Conservation (phyloP, 371 early-diverging fungal species). For the Rhizomucor miehei region DNA sequence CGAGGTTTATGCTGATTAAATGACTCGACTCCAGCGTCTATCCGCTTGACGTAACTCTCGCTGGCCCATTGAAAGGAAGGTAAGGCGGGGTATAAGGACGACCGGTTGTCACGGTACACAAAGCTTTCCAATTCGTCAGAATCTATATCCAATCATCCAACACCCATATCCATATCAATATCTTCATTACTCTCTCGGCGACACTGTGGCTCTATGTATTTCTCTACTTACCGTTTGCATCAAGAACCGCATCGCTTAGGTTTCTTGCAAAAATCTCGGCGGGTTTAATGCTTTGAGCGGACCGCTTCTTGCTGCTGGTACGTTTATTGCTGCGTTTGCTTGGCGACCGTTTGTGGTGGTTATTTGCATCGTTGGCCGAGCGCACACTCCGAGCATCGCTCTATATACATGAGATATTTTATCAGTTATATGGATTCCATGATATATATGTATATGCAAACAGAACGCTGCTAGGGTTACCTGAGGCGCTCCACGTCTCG, state of each 20-base stretch:
- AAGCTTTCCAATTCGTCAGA: conserved; percentile 37
- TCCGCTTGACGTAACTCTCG: conserved; percentile 3
- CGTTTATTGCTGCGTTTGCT: conserved; percentile 4
- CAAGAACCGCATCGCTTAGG: conserved; percentile 45
- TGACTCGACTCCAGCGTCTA: conserved; percentile 8
- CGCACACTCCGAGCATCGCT: conserved; percentile 7
- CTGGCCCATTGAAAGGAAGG: conserved; percentile 18
- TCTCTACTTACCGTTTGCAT: conserved; percentile 48
- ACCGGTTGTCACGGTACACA: conserved; percentile 35
- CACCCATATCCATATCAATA: not conserved
- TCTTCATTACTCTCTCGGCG: not conserved
- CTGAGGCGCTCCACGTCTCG: not conserved
- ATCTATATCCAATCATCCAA: conserved; percentile 18
- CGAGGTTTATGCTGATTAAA: conserved; percentile 11
- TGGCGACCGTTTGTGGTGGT: not conserved
- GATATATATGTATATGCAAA: not conserved
- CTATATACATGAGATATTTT: not conserved
- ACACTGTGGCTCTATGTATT: not conserved
- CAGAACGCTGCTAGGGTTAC: not conserved
- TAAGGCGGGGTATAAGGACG: conserved; percentile 19
- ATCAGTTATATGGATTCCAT: not conserved
- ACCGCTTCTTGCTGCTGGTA: conserved; percentile 3
- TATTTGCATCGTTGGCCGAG: conserved; percentile 8
- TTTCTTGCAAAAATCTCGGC: conserved; percentile 46
- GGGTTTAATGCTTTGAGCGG: conserved; percentile 17